A percentile compares a stretch with the other conserved stretches of the same genome.
phyloP scores from a whole-genome alignment of 805 yeast species.

The Lipomyces starkeyi region DNA sequence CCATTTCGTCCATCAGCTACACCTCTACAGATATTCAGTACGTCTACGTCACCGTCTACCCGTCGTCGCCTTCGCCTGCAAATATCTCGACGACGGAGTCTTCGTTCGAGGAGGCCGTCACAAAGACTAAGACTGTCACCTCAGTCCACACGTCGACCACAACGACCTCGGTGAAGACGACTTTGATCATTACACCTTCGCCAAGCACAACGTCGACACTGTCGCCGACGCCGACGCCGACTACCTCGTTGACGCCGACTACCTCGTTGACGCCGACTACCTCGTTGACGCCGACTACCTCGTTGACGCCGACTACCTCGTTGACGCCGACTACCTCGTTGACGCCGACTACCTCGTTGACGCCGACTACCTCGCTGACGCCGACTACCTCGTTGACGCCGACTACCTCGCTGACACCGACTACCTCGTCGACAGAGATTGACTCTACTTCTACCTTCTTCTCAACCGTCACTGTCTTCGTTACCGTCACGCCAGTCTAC shows the following conservation, averaged over 20 bases:
- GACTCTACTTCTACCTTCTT: slow-evolving; percentile 17
- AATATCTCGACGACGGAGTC: slow-evolving; percentile 3
- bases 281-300: slow-evolving; percentile 4
- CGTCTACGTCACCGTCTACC: slow-evolving; percentile 27
- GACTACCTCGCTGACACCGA: slow-evolving; percentile 8
- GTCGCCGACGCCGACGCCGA: neutral
- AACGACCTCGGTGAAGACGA: slow-evolving; percentile 11
- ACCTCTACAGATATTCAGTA: slow-evolving; percentile 18
- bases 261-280: neutral
- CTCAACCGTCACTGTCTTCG: slow-evolving; percentile 27
- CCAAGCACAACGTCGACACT: slow-evolving; percentile 16
- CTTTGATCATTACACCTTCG: slow-evolving; percentile 16
- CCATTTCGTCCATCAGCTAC: slow-evolving; percentile 11
- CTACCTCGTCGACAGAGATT: slow-evolving; percentile 14
- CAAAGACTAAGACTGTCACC: slow-evolving; percentile 8
- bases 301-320: neutral
- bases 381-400: too few relatives aligned
- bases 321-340: neutral
- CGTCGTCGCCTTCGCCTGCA: neutral
- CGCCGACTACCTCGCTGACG: slow-evolving; percentile 13
- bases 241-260: slow-evolving; percentile 11
- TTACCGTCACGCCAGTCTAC: slow-evolving; percentile 31
- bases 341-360: neutral
- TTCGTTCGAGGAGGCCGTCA: neutral
- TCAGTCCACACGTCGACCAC: neutral